A percentile compares a stretch with the other conserved stretches of the same genome.
Conservation (phyloP, 2,329 filamentous ascomycete species). For the Tolypocladium paradoxum region DNA sequence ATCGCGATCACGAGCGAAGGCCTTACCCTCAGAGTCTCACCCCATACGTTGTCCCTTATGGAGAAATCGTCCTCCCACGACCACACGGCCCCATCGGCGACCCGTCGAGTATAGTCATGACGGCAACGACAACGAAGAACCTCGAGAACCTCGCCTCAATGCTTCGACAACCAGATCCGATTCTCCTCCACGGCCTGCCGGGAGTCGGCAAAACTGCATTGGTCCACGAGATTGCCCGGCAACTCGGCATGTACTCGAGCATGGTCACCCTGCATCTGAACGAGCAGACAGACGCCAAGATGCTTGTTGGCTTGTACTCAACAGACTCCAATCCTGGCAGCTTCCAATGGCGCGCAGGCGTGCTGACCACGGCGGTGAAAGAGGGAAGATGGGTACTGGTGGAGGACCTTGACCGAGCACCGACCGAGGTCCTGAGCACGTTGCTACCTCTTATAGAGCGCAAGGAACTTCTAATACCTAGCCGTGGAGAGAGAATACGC, state of each 20-base stretch:
- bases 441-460: conserved; percentile 86
- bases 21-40: conserved; percentile 37
- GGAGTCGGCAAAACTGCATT: conserved; percentile 87
- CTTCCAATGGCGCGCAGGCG: conserved; percentile 85
- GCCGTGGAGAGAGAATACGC: conserved; percentile 72
- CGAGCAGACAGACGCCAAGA: conserved; percentile 96
- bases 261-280: conserved; percentile 96
- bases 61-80: conserved; percentile 55
- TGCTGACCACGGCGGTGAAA: conserved; percentile 83
- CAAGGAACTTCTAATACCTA: conserved; percentile 82
- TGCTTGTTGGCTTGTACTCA: conserved; percentile 88
- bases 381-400: conserved; percentile 96
- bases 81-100: conserved; percentile 37
- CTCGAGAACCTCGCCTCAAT: conserved; percentile 56
- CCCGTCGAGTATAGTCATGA: conserved; percentile 50
- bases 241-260: conserved; percentile 64
- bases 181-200: conserved; percentile 71
- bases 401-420: conserved; percentile 90
- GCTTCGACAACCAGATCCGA: conserved; percentile 57
- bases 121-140: conserved; percentile 62
- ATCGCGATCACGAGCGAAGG: conserved; percentile 3
- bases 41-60: conserved; percentile 52
- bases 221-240: conserved; percentile 69
- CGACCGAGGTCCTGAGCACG: conserved; percentile 88
- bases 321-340: conserved; percentile 79